These are phyloP conservation scores for Drechslerella dactyloides DNA, from an alignment of 2,329 filamentous ascomycete genomes.

Conservation along the genomic window DNA sequence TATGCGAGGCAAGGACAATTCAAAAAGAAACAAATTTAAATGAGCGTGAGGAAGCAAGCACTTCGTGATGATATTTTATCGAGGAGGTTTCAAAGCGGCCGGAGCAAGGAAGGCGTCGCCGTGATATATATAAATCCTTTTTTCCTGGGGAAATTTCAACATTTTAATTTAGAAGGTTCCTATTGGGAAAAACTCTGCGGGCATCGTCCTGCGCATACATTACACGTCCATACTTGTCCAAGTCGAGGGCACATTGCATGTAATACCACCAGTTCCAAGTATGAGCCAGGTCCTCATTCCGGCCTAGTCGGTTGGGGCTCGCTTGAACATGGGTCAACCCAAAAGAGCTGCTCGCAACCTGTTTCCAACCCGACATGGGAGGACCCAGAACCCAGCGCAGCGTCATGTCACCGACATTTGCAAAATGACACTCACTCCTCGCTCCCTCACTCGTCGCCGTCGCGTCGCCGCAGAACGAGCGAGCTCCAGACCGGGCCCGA, in stretches of 20 bases:
- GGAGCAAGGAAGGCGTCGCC: slow-evolving; percentile 36
- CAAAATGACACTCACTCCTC: background rate
- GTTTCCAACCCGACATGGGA: slow-evolving; percentile 51
- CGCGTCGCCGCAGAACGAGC: background rate
- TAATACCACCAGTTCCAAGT: background rate
- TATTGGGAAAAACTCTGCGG: slow-evolving; percentile 49
- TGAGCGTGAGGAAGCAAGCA: slow-evolving; percentile 19
- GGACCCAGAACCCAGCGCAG: slow-evolving; percentile 33
- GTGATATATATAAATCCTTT: slow-evolving; percentile 49
- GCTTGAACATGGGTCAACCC: slow-evolving; percentile 50
- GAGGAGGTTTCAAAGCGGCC: slow-evolving; percentile 34
- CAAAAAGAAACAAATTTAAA: slow-evolving; percentile 8
- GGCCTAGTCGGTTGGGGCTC: slow-evolving; percentile 44
- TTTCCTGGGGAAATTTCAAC: slow-evolving; percentile 45
- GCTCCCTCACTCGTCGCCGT: background rate
- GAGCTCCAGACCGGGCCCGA: slow-evolving; percentile 26
- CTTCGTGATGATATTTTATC: slow-evolving; percentile 3
- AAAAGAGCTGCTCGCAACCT: slow-evolving; percentile 51
- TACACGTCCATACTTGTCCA: too few relatives aligned
- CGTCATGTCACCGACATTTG: slow-evolving; percentile 38
- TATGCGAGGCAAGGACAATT: background rate
- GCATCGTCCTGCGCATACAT: slow-evolving; percentile 36
- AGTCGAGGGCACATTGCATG: slow-evolving; percentile 13
- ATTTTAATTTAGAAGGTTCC: slow-evolving; percentile 51
- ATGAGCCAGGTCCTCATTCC: slow-evolving; percentile 51